phyloP scores from a whole-genome alignment of 108 stramenopile genomes.

The Stephanodiscus minutulus region DNA sequence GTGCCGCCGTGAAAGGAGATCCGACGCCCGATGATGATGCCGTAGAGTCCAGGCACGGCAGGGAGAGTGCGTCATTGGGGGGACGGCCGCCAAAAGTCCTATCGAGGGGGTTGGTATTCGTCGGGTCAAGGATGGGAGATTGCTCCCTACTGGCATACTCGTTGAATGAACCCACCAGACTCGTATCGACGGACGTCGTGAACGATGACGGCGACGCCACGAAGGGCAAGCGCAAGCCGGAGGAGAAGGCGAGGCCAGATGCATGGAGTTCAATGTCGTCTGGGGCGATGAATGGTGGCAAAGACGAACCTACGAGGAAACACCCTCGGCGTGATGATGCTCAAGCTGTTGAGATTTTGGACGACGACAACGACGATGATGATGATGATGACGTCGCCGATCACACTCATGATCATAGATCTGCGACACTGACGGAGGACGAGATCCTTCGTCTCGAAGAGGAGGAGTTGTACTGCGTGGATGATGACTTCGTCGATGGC shows the following conservation, averaged over 20 bases:
- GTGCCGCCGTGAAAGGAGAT: slow-evolving; percentile 19
- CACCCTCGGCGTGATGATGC: slow-evolving; percentile 16
- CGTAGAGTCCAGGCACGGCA: not conserved
- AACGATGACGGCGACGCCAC: slow-evolving; percentile 10
- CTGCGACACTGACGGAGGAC: slow-evolving; percentile 19
- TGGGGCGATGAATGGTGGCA: not conserved
- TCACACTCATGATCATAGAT: not conserved
- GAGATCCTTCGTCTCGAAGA: slow-evolving; percentile 73
- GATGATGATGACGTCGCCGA: slow-evolving; percentile 3
- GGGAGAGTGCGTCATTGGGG: not conserved
- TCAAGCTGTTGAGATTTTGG: slow-evolving; percentile 15
- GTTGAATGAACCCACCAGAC: slow-evolving; percentile 44
- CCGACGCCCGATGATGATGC: not conserved
- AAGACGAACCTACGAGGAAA: slow-evolving; percentile 15
- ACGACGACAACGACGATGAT: slow-evolving; percentile 9
- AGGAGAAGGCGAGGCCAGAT: slow-evolving; percentile 16
- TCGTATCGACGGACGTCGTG: slow-evolving; percentile 31
- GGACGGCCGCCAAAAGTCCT: slow-evolving; percentile 11
- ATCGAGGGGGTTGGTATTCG: slow-evolving; percentile 69
- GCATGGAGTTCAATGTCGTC: slow-evolving; percentile 17
- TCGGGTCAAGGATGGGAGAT: slow-evolving; percentile 84
- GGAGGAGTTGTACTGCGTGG: slow-evolving; percentile 70
- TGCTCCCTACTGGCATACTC: slow-evolving; percentile 78
- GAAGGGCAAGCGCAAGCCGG: slow-evolving; percentile 31
- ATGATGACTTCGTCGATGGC: slow-evolving; percentile 19